These are phyloP conservation scores for Epichloe uncinata DNA, from an alignment of 2,329 filamentous ascomycete species.

Conservation along the genomic window DNA sequence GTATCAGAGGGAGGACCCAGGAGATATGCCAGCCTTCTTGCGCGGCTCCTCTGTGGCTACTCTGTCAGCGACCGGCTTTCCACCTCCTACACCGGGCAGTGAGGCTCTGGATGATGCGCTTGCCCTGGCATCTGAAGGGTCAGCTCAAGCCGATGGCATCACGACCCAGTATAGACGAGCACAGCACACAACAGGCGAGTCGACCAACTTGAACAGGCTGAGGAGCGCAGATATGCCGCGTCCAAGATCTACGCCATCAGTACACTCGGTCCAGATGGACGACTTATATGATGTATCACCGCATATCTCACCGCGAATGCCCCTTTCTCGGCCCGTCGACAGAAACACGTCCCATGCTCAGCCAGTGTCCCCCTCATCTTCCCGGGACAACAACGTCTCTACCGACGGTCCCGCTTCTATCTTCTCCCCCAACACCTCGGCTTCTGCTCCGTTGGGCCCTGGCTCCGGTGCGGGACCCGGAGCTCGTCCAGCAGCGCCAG, in stretches of 20 bases:
- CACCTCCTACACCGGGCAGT: conserved; percentile 10
- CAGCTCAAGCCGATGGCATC: conserved; percentile 3
- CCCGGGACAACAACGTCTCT: conserved; percentile 3
- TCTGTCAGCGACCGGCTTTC: conserved; percentile 13
- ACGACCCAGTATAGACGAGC: conserved; percentile 8
- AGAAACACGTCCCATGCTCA: neutral
- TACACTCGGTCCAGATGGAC: conserved; percentile 11
- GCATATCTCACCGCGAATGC: conserved; percentile 25
- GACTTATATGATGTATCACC: conserved; percentile 36
- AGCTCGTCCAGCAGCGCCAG: conserved; percentile 2
- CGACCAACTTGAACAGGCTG: conserved; percentile 15
- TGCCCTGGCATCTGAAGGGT: neutral
- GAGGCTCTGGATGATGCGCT: neutral
- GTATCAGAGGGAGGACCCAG: conserved; percentile 54
- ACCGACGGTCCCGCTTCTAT: neutral
- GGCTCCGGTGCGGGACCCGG: neutral
- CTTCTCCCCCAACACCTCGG: neutral
- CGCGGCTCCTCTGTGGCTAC: conserved; percentile 34
- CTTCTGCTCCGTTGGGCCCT: neutral
- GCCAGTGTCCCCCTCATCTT: conserved; percentile 7
- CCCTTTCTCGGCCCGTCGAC: conserved; percentile 2
- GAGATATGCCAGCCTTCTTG: conserved; percentile 41
- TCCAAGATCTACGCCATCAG: conserved; percentile 20
- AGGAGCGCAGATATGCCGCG: conserved; percentile 14
- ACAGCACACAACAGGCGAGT: conserved; percentile 24